Evolutionary conservation across 805 yeast species (phyloP), one percentile per base, ranked within the genome.

Genomic region (Pichia scutulata): DNA sequence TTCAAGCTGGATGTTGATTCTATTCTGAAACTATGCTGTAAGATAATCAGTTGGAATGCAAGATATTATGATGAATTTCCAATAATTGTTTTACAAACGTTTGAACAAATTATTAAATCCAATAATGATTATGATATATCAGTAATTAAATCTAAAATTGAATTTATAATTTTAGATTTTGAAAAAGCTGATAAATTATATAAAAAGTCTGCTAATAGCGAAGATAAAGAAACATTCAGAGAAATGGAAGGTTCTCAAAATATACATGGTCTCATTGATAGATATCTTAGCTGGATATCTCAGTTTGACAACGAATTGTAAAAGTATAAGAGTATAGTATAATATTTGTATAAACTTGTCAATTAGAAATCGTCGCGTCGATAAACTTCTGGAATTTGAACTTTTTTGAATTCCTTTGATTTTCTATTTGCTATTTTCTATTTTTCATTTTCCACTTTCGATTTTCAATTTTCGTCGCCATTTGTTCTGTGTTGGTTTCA

Each of bases 31-130:
- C 52, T 74, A 4, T 58, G 81, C 36, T 68, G 78, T 52, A 75
- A 76, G 54, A 65, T 77, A 28, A 68, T 81, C 22, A 76, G 86
- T 50, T 86, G 85, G 76, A 76, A 81, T 52, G 65, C 76, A 37
- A 70, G 90, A 43, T 86, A 83, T 76, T 84, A 84, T 59, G 81
- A 77, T 56, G 80, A 73, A 52, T 76, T 69, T 46, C 74, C 74
- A 50, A 62, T 70, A 9, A 67, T 73, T 19, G 72, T 78, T 6
- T 58, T 84, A 46, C 63, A 67, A 48, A 61, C 60, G 1, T 52
- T 67, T 28, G 72, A 74, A 51, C 58, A 76, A 21, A 62, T 77
- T 30, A 57, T 59, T 7, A 64, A 65, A 7, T 62, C 67, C 46
- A 73, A 33, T n/a, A 33, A 74, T 46, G 60, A 56, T 23, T 52